phyloP scores from a whole-genome alignment of 306 rosid species.

The Amphicarpaea edgeworthii region DNA sequence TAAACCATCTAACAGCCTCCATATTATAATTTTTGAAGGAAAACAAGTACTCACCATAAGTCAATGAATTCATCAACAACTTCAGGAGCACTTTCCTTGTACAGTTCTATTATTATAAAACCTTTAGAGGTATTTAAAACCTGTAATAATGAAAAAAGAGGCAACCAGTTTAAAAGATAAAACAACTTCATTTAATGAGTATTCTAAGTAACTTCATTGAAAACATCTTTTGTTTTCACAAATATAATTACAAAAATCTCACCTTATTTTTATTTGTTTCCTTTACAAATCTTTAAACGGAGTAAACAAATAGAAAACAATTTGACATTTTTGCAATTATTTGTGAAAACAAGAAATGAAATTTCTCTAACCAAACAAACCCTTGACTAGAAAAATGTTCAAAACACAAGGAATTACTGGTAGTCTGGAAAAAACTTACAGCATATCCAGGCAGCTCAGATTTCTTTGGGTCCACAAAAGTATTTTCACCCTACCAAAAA shows the following conservation, averaged over 20 bases:
- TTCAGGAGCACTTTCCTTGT: slow-evolving; percentile 94
- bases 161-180: slow-evolving; percentile 27
- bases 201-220: slow-evolving; percentile 9
- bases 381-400: slow-evolving; percentile 22
- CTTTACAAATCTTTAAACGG: neutral
- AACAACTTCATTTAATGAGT: slow-evolving; percentile 19
- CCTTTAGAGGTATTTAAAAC: slow-evolving; percentile 92
- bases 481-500: slow-evolving; percentile 54
- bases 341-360: neutral
- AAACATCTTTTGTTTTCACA: neutral
- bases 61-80: slow-evolving; percentile 97
- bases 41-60: slow-evolving; percentile 77
- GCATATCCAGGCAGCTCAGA: slow-evolving; percentile 76
- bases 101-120: slow-evolving; percentile 66
- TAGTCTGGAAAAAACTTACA: slow-evolving; percentile 53
- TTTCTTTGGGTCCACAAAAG: slow-evolving; percentile 59
- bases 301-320: neutral
- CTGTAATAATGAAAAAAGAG: slow-evolving; percentile 46
- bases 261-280: neutral
- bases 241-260: neutral
- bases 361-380: neutral
- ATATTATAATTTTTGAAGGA: slow-evolving; percentile 2
- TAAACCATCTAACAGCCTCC: slow-evolving; percentile 36
- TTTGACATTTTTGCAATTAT: neutral
- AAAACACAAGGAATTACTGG: slow-evolving; percentile 31